Evolutionary conservation across 2,329 filamentous ascomycete species (phyloP).

Genomic region (Fusarium sp.): DNA sequence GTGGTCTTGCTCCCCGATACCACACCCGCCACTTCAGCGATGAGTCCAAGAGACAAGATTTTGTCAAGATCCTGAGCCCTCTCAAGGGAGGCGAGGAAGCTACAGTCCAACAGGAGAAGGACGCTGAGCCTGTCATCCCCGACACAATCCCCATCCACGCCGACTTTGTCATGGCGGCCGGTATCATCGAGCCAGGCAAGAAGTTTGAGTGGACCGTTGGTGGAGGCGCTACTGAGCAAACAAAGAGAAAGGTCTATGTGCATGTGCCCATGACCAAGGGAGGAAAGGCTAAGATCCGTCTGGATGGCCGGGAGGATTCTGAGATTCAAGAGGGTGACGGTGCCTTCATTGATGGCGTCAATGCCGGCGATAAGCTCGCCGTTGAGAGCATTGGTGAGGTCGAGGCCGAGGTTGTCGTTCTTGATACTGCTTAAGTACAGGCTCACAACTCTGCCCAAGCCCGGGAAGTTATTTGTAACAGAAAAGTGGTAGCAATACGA

Average conservation of each 20-base stretch:
- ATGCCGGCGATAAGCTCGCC: conserved; percentile 69
- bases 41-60: conserved; percentile 73
- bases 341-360: conserved; percentile 74
- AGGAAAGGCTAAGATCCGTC: conserved; percentile 75
- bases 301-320: conserved; percentile 72
- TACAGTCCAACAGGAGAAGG: conserved; percentile 68
- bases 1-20: conserved; percentile 77
- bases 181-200: conserved; percentile 72
- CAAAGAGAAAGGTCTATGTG: conserved; percentile 77
- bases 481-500: neutral
- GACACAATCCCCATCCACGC: conserved; percentile 85
- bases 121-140: conserved; percentile 67
- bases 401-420: conserved; percentile 74
- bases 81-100: conserved; percentile 73
- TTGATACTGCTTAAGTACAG: conserved; percentile 66
- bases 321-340: conserved; percentile 80
- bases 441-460: neutral
- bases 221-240: conserved; percentile 59
- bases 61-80: conserved; percentile 80
- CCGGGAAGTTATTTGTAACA: neutral
- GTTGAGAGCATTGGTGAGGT: conserved; percentile 74
- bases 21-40: conserved; percentile 79
- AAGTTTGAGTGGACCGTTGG: conserved; percentile 79
- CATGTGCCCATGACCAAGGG: conserved; percentile 84
- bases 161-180: conserved; percentile 84